Evolutionary conservation across 495 filamentous ascomycete species (phyloP).

Genomic region (Chaetomium tenue): DNA sequence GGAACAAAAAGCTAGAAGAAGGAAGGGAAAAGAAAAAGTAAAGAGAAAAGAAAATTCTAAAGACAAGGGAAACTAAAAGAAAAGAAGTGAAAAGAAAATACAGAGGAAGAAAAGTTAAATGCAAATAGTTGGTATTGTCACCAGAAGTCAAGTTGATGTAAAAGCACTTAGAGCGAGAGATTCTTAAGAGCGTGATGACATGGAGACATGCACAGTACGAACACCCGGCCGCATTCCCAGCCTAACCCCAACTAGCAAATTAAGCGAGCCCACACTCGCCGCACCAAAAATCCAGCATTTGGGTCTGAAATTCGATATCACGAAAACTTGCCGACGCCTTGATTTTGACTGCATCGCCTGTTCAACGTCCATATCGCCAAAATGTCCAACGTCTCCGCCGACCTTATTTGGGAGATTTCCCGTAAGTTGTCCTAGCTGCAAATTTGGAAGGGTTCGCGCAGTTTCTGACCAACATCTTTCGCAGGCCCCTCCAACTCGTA

Average conservation of each 20-base stretch:
- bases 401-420: conserved; percentile 87
- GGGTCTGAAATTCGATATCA: conserved; percentile 38
- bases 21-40: too few relatives aligned
- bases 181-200: too few relatives aligned
- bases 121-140: too few relatives aligned
- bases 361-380: conserved; percentile 35
- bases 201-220: too few relatives aligned
- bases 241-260: conserved; percentile 38
- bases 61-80: too few relatives aligned
- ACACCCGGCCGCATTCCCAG: background rate
- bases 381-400: conserved; percentile 70
- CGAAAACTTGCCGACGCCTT: conserved; percentile 34
- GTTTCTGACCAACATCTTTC: conserved; percentile 18
- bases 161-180: too few relatives aligned
- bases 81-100: too few relatives aligned
- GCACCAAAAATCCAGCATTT: conserved; percentile 31
- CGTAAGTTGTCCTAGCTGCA: conserved; percentile 56
- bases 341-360: conserved; percentile 32
- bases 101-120: too few relatives aligned
- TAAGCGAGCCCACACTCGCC: conserved; percentile 48
- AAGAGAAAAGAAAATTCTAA: too few relatives aligned
- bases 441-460: background rate
- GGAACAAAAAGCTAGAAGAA: too few relatives aligned
- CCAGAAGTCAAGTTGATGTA: too few relatives aligned
- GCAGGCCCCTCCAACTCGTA: conserved; percentile 76